Evolutionary conservation across 2,329 filamentous ascomycete species (phyloP).

Genomic region (Saccharata proteae): DNA sequence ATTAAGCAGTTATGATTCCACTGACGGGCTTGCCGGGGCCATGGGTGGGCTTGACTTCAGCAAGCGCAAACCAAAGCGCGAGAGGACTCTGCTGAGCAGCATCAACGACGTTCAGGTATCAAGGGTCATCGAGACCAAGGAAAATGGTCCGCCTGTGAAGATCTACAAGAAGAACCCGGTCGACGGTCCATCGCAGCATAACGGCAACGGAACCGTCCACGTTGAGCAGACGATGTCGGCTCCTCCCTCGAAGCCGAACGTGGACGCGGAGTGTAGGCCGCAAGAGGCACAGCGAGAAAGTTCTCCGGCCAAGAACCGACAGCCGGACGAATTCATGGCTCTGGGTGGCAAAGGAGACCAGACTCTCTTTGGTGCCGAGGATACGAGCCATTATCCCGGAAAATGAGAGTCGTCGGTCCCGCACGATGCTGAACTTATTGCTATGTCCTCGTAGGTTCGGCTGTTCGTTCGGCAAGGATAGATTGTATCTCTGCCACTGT

Average conservation of each 20-base stretch:
- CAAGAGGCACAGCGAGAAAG: constrained; percentile 45
- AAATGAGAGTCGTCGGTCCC: constrained; percentile 8
- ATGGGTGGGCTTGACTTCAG: constrained; percentile 73
- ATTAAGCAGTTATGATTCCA: constrained; percentile 55
- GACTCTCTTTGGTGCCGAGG: constrained; percentile 57
- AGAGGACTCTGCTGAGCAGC: constrained; percentile 73
- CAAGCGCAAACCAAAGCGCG: constrained; percentile 64
- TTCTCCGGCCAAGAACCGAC: constrained; percentile 54
- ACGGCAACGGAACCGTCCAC: constrained; percentile 9
- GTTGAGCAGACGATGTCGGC: constrained; percentile 1
- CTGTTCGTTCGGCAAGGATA: no score
- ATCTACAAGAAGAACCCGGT: constrained; percentile 26
- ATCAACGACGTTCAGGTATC: constrained; percentile 63
- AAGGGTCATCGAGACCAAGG: constrained; percentile 44
- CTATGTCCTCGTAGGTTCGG: no score
- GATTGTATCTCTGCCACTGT: no score
- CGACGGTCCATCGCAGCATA: constrained; percentile 9
- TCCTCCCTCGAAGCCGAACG: constrained; percentile 4
- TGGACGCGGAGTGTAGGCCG: no score
- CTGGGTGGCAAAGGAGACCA: constrained; percentile 82
- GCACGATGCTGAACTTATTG: no score
- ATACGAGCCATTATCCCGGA: constrained; percentile 15
- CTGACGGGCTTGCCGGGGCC: constrained; percentile 81
- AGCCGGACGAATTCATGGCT: constrained; percentile 65
- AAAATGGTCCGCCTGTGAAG: constrained; percentile 34